These are phyloP conservation scores for Lasiodiplodia theobromae DNA, from an alignment of 2,329 filamentous ascomycete genomes.

Conservation along the genomic window DNA sequence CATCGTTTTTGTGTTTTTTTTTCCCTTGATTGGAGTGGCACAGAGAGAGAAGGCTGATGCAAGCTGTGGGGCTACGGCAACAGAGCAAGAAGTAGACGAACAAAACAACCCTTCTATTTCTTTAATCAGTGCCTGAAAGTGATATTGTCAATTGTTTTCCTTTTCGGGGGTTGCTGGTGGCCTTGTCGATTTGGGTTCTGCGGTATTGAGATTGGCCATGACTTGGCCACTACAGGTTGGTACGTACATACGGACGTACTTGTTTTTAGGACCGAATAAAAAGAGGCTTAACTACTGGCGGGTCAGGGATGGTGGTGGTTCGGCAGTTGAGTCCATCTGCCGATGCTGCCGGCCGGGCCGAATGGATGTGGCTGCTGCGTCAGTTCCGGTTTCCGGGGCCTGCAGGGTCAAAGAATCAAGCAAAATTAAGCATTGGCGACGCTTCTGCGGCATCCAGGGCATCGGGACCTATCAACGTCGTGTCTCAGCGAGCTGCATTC, in stretches of 20 bases:
- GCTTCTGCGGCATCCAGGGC: no score
- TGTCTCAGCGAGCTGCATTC: no score
- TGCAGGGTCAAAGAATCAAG: neutral
- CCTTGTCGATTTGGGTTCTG: neutral
- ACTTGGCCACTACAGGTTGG: no score
- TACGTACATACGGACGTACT: no score
- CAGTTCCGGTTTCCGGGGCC: neutral
- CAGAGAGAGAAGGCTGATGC: neutral
- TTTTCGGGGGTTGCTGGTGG: neutral
- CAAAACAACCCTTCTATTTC: neutral
- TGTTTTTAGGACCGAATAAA: no score
- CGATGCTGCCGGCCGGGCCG: neutral
- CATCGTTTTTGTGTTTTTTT: neutral
- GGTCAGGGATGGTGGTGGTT: neutral
- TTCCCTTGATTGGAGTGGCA: neutral
- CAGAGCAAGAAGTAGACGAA: constrained; percentile 9
- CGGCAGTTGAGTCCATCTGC: neutral
- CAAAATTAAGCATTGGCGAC: neutral
- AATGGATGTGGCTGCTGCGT: neutral
- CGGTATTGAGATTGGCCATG: no score
- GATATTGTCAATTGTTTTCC: neutral
- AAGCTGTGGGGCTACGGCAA: neutral
- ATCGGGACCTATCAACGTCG: no score
- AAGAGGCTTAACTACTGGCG: neutral
- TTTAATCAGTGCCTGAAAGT: neutral